phyloP scores from a whole-genome alignment of 352 stramenopile genomes.

The Pythium scleroteichum region DNA sequence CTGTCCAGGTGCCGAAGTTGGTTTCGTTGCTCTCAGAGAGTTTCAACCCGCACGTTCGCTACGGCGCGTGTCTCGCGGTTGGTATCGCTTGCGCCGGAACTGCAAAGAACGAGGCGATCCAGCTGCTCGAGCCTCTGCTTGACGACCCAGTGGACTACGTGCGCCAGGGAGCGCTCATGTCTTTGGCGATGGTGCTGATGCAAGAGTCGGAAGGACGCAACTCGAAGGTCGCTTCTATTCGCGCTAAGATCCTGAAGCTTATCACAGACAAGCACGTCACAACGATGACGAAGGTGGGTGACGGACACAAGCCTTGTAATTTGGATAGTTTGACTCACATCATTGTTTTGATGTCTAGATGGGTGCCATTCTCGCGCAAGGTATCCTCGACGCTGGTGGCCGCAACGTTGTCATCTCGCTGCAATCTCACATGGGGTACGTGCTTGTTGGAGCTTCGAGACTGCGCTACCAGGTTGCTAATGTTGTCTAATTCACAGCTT shows the following conservation, averaged over 20 bases:
- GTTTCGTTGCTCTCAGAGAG: slow-evolving; percentile 97
- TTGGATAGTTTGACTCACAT: no score
- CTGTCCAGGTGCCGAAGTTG: slow-evolving; percentile 91
- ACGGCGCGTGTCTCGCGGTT: slow-evolving; percentile 98
- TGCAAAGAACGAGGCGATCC: slow-evolving; percentile 96
- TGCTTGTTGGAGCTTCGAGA: neutral
- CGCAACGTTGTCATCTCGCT: slow-evolving; percentile 97
- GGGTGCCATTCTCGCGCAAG: slow-evolving; percentile 96
- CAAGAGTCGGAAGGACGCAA: slow-evolving; percentile 93
- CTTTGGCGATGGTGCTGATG: slow-evolving; percentile 98
- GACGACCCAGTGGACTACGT: slow-evolving; percentile 99
- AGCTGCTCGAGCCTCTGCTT: slow-evolving; percentile 97
- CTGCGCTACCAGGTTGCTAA: neutral
- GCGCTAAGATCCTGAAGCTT: slow-evolving; percentile 85
- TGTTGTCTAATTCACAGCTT: slow-evolving; percentile 52
- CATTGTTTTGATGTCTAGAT: slow-evolving; percentile 53
- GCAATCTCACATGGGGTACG: slow-evolving; percentile 92
- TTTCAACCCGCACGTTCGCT: slow-evolving; percentile 99
- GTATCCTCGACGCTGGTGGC: slow-evolving; percentile 97
- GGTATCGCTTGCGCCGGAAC: slow-evolving; percentile 97
- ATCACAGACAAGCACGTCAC: slow-evolving; percentile 98
- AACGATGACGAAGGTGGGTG: slow-evolving; percentile 93
- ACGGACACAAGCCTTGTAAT: no score
- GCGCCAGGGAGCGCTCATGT: slow-evolving; percentile 96
- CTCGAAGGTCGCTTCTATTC: slow-evolving; percentile 84